phyloP scores from a whole-genome alignment of 2,329 filamentous ascomycete species.

The Epichloe typhina region DNA sequence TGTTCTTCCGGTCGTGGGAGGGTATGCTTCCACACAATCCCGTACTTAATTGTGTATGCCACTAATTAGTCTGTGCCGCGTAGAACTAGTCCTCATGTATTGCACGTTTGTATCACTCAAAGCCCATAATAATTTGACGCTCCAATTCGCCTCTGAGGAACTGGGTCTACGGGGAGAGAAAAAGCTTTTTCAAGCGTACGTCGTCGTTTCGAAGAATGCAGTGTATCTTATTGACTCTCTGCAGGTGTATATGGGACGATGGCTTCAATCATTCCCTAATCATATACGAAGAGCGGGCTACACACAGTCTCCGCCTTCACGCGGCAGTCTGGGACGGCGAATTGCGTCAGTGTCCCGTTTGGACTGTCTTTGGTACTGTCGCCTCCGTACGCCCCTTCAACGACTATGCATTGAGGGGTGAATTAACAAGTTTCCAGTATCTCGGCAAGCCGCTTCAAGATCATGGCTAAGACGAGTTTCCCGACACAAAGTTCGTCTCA shows the following conservation, averaged over 20 bases:
- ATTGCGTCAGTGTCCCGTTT: slow-evolving; percentile 41
- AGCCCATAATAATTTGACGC: slow-evolving; percentile 31
- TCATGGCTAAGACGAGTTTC: slow-evolving; percentile 36
- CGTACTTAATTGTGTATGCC: background rate
- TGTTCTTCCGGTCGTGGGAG: slow-evolving; percentile 49
- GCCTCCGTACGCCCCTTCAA: no score
- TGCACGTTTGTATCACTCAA: slow-evolving; percentile 46
- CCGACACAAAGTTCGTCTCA: slow-evolving; percentile 34
- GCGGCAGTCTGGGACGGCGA: slow-evolving; percentile 42
- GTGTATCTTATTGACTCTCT: background rate
- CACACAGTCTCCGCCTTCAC: slow-evolving; percentile 38
- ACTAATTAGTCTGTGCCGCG: background rate
- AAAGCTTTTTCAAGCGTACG: slow-evolving; percentile 44
- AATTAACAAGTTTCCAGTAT: slow-evolving; percentile 26
- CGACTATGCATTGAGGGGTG: no score
- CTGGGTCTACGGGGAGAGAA: slow-evolving; percentile 34
- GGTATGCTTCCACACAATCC: slow-evolving; percentile 23
- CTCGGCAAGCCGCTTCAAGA: slow-evolving; percentile 32
- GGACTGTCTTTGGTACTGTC: slow-evolving; percentile 47
- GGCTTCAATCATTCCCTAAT: slow-evolving; percentile 38
- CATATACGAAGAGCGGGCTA: slow-evolving; percentile 37
- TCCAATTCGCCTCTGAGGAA: slow-evolving; percentile 31
- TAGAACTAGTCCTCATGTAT: slow-evolving; percentile 48
- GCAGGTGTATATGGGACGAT: slow-evolving; percentile 43
- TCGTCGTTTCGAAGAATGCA: background rate